Conservation (phyloP, 345 rosid species). For the Gossypium thurberi region DNA sequence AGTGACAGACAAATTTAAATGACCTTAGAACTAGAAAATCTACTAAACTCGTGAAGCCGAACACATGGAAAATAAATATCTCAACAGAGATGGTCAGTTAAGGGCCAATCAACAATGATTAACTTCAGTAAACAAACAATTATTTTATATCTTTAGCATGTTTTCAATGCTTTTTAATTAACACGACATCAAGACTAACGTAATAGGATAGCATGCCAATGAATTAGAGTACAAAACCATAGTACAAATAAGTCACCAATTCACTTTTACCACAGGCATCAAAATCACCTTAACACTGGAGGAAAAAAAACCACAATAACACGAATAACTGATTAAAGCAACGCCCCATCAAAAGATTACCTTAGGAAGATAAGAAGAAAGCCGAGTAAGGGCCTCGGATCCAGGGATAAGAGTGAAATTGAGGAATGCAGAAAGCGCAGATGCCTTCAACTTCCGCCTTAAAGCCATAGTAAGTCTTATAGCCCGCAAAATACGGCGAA, state of each 20-base stretch:
- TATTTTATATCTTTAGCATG: background rate
- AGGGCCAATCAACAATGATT: background rate
- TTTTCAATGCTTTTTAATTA: background rate
- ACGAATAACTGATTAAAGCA: background rate
- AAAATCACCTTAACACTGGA: background rate
- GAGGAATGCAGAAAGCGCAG: constrained; percentile 34
- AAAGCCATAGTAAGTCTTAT: constrained; percentile 43
- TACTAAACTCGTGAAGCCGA: background rate
- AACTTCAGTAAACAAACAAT: background rate
- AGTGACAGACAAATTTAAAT: background rate
- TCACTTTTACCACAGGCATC: background rate
- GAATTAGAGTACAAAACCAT: background rate
- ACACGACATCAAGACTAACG: background rate
- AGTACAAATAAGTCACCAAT: background rate
- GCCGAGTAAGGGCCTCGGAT: constrained; percentile 38
- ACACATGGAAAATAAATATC: background rate
- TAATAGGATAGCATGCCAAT: background rate
- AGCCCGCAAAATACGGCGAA: constrained; percentile 41
- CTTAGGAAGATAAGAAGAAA: constrained; percentile 38
- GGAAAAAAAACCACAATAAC: background rate
- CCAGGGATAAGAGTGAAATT: constrained; percentile 37
- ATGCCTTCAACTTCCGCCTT: constrained; percentile 32
- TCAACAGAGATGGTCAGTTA: background rate
- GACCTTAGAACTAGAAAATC: background rate
- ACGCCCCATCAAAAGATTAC: constrained; percentile 12